Evolutionary conservation across 1,139 yeast species (phyloP).

Genomic region (Diutina rugosa): DNA sequence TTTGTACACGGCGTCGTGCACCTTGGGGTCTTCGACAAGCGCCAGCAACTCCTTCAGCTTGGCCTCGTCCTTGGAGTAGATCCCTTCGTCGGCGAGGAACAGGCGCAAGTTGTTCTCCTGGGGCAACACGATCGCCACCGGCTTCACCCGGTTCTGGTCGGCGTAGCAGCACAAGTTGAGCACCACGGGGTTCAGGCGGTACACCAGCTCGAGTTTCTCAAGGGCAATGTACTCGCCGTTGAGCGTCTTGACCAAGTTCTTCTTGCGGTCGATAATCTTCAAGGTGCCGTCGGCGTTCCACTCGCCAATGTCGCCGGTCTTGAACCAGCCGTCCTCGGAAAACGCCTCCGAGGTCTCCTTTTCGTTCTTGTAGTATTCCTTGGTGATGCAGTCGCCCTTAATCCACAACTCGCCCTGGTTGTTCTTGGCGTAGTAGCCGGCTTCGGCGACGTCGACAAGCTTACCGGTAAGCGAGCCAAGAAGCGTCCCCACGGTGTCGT

Average conservation of each 20-base stretch:
- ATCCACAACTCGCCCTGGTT: conserved; percentile 89
- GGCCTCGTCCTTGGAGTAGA: conserved; percentile 34
- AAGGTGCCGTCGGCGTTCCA: conserved; percentile 77
- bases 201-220: conserved; percentile 78
- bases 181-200: conserved; percentile 73
- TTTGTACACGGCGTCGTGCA: conserved; percentile 41
- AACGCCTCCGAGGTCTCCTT: conserved; percentile 72
- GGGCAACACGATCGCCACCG: conserved; percentile 84
- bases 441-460: conserved; percentile 83
- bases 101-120: conserved; percentile 53
- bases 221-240: conserved; percentile 97
- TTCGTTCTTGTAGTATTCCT: conserved; percentile 73
- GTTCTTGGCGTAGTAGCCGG: conserved; percentile 83
- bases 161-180: conserved; percentile 87
- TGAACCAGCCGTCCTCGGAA: conserved; percentile 85
- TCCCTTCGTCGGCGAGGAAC: conserved; percentile 38
- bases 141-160: conserved; percentile 74
- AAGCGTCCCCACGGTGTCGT: conserved; percentile 71
- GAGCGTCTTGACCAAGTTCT: conserved; percentile 89
- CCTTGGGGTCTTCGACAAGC: conserved; percentile 42
- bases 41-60: conserved; percentile 34
- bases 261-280: conserved; percentile 83
- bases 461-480: conserved; percentile 79
- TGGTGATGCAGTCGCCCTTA: conserved; percentile 59
- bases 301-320: conserved; percentile 95